Evolutionary conservation across 805 yeast genomes (phyloP), one percentile per base, ranked within the genome.

Genomic region (Kodamaea kaohsiungensis): DNA sequence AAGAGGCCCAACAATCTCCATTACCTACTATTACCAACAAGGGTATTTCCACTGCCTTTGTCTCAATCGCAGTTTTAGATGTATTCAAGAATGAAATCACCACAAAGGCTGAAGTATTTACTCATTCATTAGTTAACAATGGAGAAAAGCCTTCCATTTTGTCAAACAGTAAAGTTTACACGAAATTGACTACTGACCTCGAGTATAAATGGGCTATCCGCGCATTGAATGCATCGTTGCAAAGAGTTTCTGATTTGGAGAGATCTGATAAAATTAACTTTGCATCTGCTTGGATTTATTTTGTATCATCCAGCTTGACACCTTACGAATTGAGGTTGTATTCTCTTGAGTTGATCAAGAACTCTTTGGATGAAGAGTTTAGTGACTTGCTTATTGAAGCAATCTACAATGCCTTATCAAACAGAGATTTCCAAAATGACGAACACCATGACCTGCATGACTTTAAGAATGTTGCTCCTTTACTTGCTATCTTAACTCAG

Each of bases 121-220:
- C 35, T 30, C 35, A 30, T 5, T 30, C 35, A 30, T 45, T 45
- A 12, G 47, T 56, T 0, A 66, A 75, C 46, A 54, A 65, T 15
- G 76, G 71, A 8, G 81, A 68, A 47, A 79, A 74, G 56, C 75
- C 86, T 52, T 74, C 90, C 15, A 68, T 85, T 33, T 60, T 84
- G 48, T 60, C 76, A 3, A 80, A 72, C 55, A 60, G 76, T 10
- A 81, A 81, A 54, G 76, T 85, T 3, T 78, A 77, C 58, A 68
- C 81, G 15, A 87, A 87, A 58, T 67, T 86, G 38, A 43, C 68
- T 0, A 58, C 78, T 2, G 69, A 65, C 0, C 72, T 66, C 6
- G 88, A 85, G 56, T 79, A 75, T 47, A 53, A 59, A 8, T 86
- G 89, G 90, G 81, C 77, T 56, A 67, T 78, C 7, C 65, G 73